Conservation (phyloP, 129 eudicot species). For the Flaveria robusta region DNA sequence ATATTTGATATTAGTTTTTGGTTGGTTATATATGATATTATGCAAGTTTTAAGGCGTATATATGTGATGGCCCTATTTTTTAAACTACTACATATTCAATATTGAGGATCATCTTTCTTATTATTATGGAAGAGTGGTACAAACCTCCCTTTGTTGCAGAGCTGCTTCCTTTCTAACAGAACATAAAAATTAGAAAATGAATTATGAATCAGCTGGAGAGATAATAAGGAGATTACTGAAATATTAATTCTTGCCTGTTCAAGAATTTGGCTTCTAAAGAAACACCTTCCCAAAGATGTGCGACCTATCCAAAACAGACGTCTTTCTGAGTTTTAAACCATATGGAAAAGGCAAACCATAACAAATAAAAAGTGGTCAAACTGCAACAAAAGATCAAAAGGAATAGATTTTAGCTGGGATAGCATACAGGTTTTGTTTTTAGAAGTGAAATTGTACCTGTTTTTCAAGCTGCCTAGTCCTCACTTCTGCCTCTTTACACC, state of each 20-base stretch:
- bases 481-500: slow-evolving; percentile 74
- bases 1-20: neutral
- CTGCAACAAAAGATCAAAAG: slow-evolving; percentile 21
- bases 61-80: neutral
- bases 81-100: neutral
- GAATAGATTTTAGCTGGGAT: slow-evolving; percentile 7
- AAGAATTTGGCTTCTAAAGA: slow-evolving; percentile 85
- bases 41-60: neutral
- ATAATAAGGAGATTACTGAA: neutral
- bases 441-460: slow-evolving; percentile 52
- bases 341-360: slow-evolving; percentile 10
- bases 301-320: slow-evolving; percentile 50
- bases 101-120: neutral
- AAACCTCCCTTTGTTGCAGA: slow-evolving; percentile 85
- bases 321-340: slow-evolving; percentile 19
- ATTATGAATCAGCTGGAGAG: slow-evolving; percentile 2
- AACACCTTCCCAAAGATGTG: slow-evolving; percentile 88
- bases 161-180: slow-evolving; percentile 74
- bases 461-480: slow-evolving; percentile 83
- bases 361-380: slow-evolving; percentile 14
- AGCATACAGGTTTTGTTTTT: slow-evolving; percentile 1
- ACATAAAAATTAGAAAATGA: slow-evolving; percentile 7
- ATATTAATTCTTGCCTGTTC: slow-evolving; percentile 70
- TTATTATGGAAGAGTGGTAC: slow-evolving; percentile 8
- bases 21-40: neutral